Evolutionary conservation across 192 early-diverging fungal species (phyloP).

Genomic region (Oehlia diaphana): DNA sequence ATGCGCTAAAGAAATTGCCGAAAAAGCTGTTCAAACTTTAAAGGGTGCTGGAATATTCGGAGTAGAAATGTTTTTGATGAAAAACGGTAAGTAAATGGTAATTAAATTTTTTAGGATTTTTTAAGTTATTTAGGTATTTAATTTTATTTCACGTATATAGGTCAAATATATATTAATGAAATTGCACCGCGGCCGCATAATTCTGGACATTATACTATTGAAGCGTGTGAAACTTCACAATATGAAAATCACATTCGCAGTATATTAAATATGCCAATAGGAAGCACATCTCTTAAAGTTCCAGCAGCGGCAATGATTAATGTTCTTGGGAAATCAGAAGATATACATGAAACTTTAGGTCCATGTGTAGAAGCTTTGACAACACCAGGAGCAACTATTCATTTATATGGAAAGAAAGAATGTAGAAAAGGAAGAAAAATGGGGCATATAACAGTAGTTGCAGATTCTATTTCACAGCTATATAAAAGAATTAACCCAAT

Average conservation of each 20-base stretch:
- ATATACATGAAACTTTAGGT: constrained; percentile 60
- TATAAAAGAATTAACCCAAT: constrained; percentile 62
- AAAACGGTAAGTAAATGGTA: constrained; percentile 57
- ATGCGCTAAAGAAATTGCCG: constrained; percentile 79
- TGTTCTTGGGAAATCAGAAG: constrained; percentile 75
- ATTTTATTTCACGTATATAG: constrained; percentile 35
- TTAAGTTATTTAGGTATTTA: background rate
- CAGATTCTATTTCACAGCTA: constrained; percentile 80
- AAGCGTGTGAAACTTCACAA: constrained; percentile 96
- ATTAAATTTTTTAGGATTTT: background rate
- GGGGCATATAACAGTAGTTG: constrained; percentile 96
- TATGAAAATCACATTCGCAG: constrained; percentile 94
- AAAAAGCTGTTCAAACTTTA: constrained; percentile 75
- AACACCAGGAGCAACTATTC: constrained; percentile 84
- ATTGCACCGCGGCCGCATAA: constrained; percentile 99
- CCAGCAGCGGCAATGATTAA: constrained; percentile 94
- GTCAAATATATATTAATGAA: constrained; percentile 88
- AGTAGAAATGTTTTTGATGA: constrained; percentile 95
- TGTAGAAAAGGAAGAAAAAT: constrained; percentile 92
- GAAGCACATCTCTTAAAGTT: constrained; percentile 85
- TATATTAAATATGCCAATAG: constrained; percentile 88
- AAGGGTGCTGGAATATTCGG: constrained; percentile 93
- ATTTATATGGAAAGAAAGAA: constrained; percentile 93
- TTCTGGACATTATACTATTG: constrained; percentile 98
- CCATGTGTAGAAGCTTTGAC: constrained; percentile 72